Evolutionary conservation across 257 asterid species (phyloP), one percentile per base, ranked within the genome.

Genomic region (Dorcoceras hygrometricum): DNA sequence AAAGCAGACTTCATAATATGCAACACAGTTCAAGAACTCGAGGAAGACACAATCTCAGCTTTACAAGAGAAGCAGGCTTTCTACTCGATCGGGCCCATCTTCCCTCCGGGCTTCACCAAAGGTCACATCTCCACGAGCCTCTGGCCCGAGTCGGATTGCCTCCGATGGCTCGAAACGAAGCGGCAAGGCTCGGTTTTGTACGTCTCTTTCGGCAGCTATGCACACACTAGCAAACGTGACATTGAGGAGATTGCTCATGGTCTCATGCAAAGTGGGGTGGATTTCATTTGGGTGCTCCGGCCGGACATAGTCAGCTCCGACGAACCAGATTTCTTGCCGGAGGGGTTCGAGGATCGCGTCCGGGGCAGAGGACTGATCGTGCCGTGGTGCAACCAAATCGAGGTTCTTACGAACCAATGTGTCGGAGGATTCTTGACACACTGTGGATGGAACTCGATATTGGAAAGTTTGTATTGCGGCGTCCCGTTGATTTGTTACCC

Each of bases 1-100:
- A 82, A 73, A 25, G 87, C 95, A 3, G 97, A 90, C 58, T 77
- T 90, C 4, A 74, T 87, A 57, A 62, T 85, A 11, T 89, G 81
- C 27, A 90, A 90, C 79, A 86, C 95, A 0, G 75, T 90, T 19
- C 75, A 82, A 55, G 95, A 87, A 65, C 75, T 90, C 2, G 97
- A 87, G 75, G 57, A 68, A 4, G 67, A 78, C 1, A 71, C 79
- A 0, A 24, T 86, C 12, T 79, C 88, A 62, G 74, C 76, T 69
- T 74, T 85, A 22, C 31, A 76, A 73, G 66, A 58, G 59, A 22
- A 24, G 31, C 84, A 76, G 55, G 84, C 80, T 6, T 76, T 55
- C 50, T 89, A 80, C 54, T 83, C 95, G 2, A 69, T 89, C 58
- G 96, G 92, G 43, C 86, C 83, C 8, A 54, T 74, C 20, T 81